Evolutionary conservation across 228 moss, liverwort and hornwort genomes (phyloP).

Genomic region (Sphagnum magellanicum): DNA sequence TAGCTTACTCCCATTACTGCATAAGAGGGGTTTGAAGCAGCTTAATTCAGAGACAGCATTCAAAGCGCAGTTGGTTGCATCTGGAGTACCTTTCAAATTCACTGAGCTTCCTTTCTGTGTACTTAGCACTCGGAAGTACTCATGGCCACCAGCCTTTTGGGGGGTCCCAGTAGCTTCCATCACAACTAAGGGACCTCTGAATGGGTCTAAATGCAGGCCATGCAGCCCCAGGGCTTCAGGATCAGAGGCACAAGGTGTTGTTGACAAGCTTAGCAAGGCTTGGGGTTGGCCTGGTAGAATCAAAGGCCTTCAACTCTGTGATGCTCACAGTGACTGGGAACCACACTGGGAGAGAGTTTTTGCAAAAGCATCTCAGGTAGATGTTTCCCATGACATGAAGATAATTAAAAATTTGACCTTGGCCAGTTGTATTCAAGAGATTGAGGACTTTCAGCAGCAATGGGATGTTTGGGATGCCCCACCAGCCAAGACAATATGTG

Average conservation of each 20-base stretch:
- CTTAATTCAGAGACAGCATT: conserved; percentile 85
- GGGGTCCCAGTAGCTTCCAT: conserved; percentile 84
- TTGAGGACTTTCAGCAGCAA: conserved; percentile 46
- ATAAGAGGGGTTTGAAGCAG: conserved; percentile 34
- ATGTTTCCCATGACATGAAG: conserved; percentile 7
- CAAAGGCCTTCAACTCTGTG: conserved; percentile 69
- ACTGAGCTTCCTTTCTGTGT: conserved; percentile 72
- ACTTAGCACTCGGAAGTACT: conserved; percentile 54
- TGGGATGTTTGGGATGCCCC: conserved; percentile 82
- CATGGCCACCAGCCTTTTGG: conserved; percentile 54
- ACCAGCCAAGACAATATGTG: conserved; percentile 30
- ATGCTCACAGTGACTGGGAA: conserved; percentile 42
- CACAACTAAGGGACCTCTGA: conserved; percentile 60
- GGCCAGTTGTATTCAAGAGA: conserved; percentile 39
- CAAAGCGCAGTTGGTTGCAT: conserved; percentile 53
- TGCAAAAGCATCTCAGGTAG: conserved; percentile 27
- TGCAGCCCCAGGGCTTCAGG: conserved; percentile 58
- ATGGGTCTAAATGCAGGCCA: conserved; percentile 90
- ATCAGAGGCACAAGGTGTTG: conserved; percentile 27
- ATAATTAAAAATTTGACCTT: conserved; percentile 30
- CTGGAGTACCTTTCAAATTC: conserved; percentile 22
- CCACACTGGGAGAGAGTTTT: conserved; percentile 50
- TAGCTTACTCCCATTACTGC: conserved; percentile 61
- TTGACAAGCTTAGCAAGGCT: conserved; percentile 36
- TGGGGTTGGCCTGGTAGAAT: conserved; percentile 82